Percentiles rank a stretch among this genome's conserved stretches.
Conservation (phyloP, 805 yeast genomes). For the Suhomyces emberorum region DNA sequence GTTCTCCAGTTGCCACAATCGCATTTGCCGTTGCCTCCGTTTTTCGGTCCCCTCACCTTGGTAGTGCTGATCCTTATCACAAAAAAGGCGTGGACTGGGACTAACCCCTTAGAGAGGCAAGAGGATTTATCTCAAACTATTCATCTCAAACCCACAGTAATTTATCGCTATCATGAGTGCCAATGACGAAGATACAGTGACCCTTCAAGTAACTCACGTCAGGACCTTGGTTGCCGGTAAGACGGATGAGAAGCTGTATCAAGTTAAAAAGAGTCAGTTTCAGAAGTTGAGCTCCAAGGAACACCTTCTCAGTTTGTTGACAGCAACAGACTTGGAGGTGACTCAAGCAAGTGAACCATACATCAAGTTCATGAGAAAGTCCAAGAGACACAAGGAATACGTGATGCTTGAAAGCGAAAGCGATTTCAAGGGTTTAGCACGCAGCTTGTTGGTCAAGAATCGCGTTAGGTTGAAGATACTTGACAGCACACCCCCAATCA, state of each 20-base stretch:
- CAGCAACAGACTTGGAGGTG: background rate
- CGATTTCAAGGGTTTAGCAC: slow-evolving; percentile 42
- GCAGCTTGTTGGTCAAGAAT: slow-evolving; percentile 49
- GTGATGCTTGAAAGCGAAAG: slow-evolving; percentile 34
- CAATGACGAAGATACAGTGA: background rate
- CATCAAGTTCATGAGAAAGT: slow-evolving; percentile 31
- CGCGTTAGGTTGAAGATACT: slow-evolving; percentile 34
- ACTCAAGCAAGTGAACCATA: background rate
- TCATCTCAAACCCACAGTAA: too few relatives aligned
- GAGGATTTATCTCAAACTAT: too few relatives aligned
- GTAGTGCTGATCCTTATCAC: too few relatives aligned
- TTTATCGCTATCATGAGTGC: background rate
- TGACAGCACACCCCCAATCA: slow-evolving; percentile 11
- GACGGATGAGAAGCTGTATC: slow-evolving; percentile 1
- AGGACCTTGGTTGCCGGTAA: slow-evolving; percentile 1
- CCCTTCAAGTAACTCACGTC: slow-evolving; percentile 5
- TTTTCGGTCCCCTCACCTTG: too few relatives aligned
- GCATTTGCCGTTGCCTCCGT: too few relatives aligned
- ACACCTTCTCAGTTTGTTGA: background rate
- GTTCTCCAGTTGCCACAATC: too few relatives aligned
- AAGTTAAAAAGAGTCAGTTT: slow-evolving; percentile 3
- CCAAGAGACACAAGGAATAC: slow-evolving; percentile 43
- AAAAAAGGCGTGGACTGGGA: too few relatives aligned
- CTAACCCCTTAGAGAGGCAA: slow-evolving; percentile 7
- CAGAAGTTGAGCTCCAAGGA: slow-evolving; percentile 1